Evolutionary conservation across 805 yeast genomes (phyloP), one percentile per base, ranked within the genome.

Genomic region (Ogataea pilisensis): DNA sequence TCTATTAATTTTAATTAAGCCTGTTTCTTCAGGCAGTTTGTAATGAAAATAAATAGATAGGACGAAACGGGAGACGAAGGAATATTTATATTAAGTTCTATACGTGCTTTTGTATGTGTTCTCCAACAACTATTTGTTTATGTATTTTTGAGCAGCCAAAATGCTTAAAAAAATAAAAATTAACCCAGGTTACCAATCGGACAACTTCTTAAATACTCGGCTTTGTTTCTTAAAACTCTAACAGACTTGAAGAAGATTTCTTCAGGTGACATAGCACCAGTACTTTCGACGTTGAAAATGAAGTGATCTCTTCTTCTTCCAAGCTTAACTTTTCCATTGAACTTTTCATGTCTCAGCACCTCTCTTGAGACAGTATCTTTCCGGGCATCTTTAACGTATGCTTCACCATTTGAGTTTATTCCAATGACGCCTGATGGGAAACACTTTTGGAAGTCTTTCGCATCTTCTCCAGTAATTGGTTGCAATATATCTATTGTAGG

Each of bases 321-420:
- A 40, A 93, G 73, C 64, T 84, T 85, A 42, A 93, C 97, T 55
- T 86, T 85, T 31, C 85, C 95, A 35, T 81, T 72, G 55, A 93
- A 93, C 62, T 93, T 96, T 38, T 80, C 85, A 64, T 93, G 96
- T 64, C 99, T 80, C 53, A 93, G 73, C 11, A 90, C 97, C 65
- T 93, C 99, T 66, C 99, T 79, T 5, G 96, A 87, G 31, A 93
- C 99, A 1, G 99, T 93, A 64, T 93, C 99, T 58, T 80, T 85
- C 70, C 99, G 80, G 3, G 97, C 79, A 65, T 93, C 96, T 48
- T 80, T 75, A 12, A 93, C 95, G 50, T 60, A 77, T 0, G 98
- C 98, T 53, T 78, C 77, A 37, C 77, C 85, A 6, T 73, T 59
- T 12, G 70, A 70, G 56, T 81, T 71, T 44, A 90, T 78, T 28